A percentile compares a stretch with the other conserved stretches of the same genome.
Evolutionary conservation across 225 moss, liverwort and hornwort species (phyloP).

Genomic region (Antitrichia curtipendula): DNA sequence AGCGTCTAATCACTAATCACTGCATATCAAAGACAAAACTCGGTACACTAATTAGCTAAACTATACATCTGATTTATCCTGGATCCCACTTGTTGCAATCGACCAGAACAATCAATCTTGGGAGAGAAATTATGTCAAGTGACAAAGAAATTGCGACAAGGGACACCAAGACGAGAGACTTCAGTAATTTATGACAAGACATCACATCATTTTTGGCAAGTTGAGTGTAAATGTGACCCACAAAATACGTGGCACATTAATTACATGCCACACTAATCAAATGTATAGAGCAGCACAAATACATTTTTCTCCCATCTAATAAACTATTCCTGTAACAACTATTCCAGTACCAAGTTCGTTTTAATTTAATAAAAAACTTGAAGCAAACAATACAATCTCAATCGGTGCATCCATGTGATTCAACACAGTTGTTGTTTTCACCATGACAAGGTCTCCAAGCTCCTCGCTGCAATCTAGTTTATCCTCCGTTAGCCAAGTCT

Average conservation of each 20-base stretch:
- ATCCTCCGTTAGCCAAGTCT: slow-evolving; percentile 87
- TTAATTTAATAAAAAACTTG: not conserved
- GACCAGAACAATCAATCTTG: not conserved
- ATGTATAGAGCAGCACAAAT: not conserved
- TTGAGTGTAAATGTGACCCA: not conserved
- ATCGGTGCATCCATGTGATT: not conserved
- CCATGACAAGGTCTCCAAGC: slow-evolving; percentile 88
- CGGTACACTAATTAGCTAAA: not conserved
- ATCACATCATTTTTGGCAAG: not conserved
- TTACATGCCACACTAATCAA: not conserved
- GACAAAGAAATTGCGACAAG: not conserved
- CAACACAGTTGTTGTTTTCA: not conserved
- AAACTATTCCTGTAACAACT: not conserved
- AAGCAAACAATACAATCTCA: not conserved
- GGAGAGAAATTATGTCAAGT: not conserved
- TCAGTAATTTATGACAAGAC: not conserved
- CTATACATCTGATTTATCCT: not conserved
- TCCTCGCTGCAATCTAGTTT: slow-evolving; percentile 90
- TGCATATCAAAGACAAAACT: not conserved
- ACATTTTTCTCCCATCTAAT: not conserved
- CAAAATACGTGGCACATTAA: not conserved
- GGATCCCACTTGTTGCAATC: not conserved
- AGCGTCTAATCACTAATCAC: not conserved
- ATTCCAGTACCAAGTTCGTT: not conserved
- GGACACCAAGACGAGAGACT: not conserved